Base-by-base conservation (phyloP, 139 green algal species). In the Tetradesmus obliquus region DNA sequence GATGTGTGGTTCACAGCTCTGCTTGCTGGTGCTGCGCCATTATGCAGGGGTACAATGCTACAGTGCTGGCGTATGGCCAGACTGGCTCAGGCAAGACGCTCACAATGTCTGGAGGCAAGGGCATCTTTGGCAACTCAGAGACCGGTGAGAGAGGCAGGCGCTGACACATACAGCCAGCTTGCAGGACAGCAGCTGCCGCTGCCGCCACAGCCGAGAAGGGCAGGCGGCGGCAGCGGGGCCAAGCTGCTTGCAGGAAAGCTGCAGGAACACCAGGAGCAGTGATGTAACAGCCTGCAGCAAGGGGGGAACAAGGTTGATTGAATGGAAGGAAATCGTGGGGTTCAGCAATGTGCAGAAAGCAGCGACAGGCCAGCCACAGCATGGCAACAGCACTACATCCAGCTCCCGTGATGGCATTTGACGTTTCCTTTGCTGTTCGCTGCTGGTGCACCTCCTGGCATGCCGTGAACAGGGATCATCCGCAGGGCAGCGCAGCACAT, bases 71-170 rank as follows among this genome's bases (percentile, higher is more conserved):
- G 3, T 98, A 97, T 58, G 96, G 96, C 51, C 96, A 98, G 87
- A 98, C 96, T 13, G 96, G 96, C 9, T 95, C 91, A 5, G 96
- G 96, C 13, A 98, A 98, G 89, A 98, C 96, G 0, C 94, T 97
- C 84, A 98, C 96, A 0, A 98, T 98, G 96, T 94, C 93, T 10
- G 95, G 95, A 19, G 95, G 95, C 54, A 74, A 91, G 66, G 95
- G 95, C 57, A 95, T 96, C 55, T 90, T 96, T 82, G 95, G 93
- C 13, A 89, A 91, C 1, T 10, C 82, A 15, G 95, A 97, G 69
- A 86, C 95, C 74, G 95, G 95, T 96, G 69, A 54, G 92, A 13
- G 15, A 8, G 1, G 12, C 17, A 76, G 66, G 17, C 66, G 66
- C 7, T 24, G 17, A 45, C 32, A 55, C 10, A 87, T 22, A 55